Evolutionary conservation across 345 rosid species (phyloP), one percentile per base, ranked within the genome.

Genomic region (sweet orange (Citrus sinensis)): DNA sequence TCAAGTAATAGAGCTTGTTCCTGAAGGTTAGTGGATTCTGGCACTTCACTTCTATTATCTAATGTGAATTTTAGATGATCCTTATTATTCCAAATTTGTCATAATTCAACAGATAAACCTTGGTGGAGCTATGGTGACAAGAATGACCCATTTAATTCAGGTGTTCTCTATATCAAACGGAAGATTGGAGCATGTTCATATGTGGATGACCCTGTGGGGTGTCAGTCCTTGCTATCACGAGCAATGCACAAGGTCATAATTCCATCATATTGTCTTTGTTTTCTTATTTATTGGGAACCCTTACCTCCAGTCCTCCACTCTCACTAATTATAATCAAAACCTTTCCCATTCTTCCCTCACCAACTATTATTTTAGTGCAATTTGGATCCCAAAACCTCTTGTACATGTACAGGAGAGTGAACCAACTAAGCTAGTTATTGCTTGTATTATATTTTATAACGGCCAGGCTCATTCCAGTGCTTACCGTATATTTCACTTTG

Each of bases 181-280:
- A 96, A 94, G 81, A 94, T 91, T 79, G 98, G 99, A 85, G 96
- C 97, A 77, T 92, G 99, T 88, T 96, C 98, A 39, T 96, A 96
- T 64, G 93, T 89, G 61, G 99, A 96, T 85, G 99, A 96, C 83
- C 98, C 98, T 67, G 82, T 91, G 80, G 99, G 97, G 79, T 87
- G 96, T 80, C 97, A 94, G 81, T 96, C 98, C 13, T 88, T 96
- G 77, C 87, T 96, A 69, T 96, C 99, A 76, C 90, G 95, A 82
- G 92, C 97, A 84, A 96, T 94, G 97, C 98, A 94, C 87, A 96
- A 95, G 97, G 98, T 95, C 80, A 69, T 78, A 59, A 22, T 76
- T 25, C n/a, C 42, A 51, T 40, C 56, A 32, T 40, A 35, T 35
- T 66, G 4, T 68, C 30, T 27, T 22, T 3, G 29, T 30, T 16